These are phyloP conservation scores for Hericium alpestre DNA, from an alignment of 768 basidiomycete species.

Conservation along the genomic window DNA sequence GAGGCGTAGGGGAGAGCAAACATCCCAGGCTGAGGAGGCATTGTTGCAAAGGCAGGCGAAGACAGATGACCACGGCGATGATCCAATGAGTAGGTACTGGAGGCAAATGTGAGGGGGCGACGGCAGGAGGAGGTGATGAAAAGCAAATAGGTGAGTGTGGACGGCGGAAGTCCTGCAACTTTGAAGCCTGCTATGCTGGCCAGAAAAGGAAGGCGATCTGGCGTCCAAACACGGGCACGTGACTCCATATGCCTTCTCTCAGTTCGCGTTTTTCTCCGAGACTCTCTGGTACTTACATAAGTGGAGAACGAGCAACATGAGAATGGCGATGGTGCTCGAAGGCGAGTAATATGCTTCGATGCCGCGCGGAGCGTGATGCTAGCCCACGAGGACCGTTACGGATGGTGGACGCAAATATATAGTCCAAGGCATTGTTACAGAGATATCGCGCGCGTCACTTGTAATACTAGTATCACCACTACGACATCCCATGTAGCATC, in stretches of 20 bases:
- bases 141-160: neutral
- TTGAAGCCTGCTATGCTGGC: neutral
- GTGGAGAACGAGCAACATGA: too few relatives aligned
- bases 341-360: too few relatives aligned
- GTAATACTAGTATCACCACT: too few relatives aligned
- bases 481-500: too few relatives aligned
- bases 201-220: neutral
- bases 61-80: neutral
- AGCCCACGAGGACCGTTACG: too few relatives aligned
- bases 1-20: slow-evolving; percentile 52
- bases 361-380: too few relatives aligned
- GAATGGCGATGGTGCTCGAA: too few relatives aligned
- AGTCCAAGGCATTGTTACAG: too few relatives aligned
- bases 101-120: neutral
- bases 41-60: slow-evolving; percentile 14
- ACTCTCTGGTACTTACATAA: too few relatives aligned
- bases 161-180: neutral
- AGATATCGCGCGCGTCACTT: too few relatives aligned
- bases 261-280: too few relatives aligned
- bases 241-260: neutral
- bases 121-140: neutral
- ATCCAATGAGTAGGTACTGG: neutral
- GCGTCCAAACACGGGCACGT: neutral
- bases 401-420: too few relatives aligned
- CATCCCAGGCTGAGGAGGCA: slow-evolving; percentile 64